A percentile compares a stretch with the other conserved stretches of the same genome.
Evolutionary conservation across 1,284 basidiomycete species (phyloP).

Genomic region (Cutaneotrichosporon mucoides): DNA sequence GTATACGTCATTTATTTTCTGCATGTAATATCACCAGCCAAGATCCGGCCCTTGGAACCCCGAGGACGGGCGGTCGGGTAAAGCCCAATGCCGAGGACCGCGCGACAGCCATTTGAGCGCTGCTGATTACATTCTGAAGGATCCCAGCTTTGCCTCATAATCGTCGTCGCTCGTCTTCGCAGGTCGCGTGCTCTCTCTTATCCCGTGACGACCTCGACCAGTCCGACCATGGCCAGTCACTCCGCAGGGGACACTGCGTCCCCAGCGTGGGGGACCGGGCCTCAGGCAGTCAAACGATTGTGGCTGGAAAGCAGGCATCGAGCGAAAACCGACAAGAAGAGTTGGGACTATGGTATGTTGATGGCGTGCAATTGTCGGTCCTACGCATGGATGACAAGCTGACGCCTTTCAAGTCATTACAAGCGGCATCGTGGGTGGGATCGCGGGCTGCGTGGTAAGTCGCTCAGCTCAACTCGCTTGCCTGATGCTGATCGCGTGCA

Average conservation of each 20-base stretch:
- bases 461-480: background rate
- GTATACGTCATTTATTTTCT: background rate
- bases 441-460: conserved; percentile 89
- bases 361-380: background rate
- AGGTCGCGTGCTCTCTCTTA: background rate
- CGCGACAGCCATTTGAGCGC: too few relatives aligned
- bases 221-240: conserved; percentile 11
- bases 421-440: conserved; percentile 76
- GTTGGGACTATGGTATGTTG: conserved; percentile 60
- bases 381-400: background rate
- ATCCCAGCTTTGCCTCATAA: background rate
- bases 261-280: conserved; percentile 13
- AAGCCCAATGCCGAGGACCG: background rate
- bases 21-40: background rate
- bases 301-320: conserved; percentile 54
- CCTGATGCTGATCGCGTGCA: background rate
- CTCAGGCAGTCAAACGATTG: conserved; percentile 5
- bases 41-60: background rate
- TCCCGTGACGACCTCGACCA: background rate
- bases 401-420: conserved; percentile 38
- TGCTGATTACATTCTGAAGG: background rate
- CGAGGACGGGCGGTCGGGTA: background rate
- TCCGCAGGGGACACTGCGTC: conserved; percentile 18
- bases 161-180: background rate
- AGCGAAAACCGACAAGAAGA: conserved; percentile 60